These are phyloP conservation scores for Sophora flavescens DNA, from an alignment of 306 rosid genomes.

Conservation along the genomic window DNA sequence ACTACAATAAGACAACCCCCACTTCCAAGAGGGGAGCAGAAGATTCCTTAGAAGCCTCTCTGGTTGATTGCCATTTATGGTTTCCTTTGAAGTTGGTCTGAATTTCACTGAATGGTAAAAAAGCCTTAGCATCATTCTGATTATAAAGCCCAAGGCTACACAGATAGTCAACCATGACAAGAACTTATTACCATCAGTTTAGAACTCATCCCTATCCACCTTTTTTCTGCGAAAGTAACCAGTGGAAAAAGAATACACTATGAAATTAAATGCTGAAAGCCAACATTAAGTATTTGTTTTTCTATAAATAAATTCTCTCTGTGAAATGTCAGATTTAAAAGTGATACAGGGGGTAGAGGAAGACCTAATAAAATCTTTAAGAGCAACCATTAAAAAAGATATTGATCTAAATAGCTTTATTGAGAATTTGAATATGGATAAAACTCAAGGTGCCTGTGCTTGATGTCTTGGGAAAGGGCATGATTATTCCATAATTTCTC, in stretches of 20 bases:
- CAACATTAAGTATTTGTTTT: not conserved
- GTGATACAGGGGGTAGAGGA: not conserved
- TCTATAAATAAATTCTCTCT: not conserved
- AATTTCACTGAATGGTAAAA: too few relatives aligned
- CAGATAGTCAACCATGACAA: constrained; percentile 18
- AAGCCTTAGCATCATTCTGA: not conserved
- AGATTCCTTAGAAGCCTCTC: constrained; percentile 37
- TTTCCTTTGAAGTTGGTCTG: constrained; percentile 43
- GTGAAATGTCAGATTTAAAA: not conserved
- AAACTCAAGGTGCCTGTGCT: not conserved
- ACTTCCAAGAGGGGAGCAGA: constrained; percentile 36
- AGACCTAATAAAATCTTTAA: not conserved
- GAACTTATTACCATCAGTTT: constrained; percentile 48
- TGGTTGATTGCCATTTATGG: constrained; percentile 23
- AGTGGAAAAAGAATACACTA: constrained; percentile 4
- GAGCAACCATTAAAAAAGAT: not conserved
- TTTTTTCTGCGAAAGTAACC: constrained; percentile 51
- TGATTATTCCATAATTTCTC: not conserved
- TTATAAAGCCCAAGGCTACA: not conserved
- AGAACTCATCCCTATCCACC: constrained; percentile 40
- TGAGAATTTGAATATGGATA: not conserved
- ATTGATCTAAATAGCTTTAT: not conserved
- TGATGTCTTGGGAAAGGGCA: not conserved
- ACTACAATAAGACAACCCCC: constrained; percentile 40
- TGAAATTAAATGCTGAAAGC: not conserved